A percentile compares a stretch with the other conserved stretches of the same genome.
phyloP scores from a whole-genome alignment of 108 stramenopile species.

The Chaetoceros muelleri region DNA sequence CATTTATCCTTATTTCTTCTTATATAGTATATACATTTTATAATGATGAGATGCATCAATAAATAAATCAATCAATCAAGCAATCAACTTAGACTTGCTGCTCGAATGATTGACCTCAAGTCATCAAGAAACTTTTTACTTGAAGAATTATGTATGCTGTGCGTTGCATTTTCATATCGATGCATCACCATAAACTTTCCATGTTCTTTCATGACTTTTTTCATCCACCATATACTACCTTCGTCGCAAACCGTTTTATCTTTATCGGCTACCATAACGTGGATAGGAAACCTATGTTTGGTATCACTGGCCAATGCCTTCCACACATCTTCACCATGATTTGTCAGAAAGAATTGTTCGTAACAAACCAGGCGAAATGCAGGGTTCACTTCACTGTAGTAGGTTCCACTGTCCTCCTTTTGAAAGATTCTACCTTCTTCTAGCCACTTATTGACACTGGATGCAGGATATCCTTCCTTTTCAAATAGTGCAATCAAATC shows the following conservation, averaged over 20 bases:
- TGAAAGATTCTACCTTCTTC: slow-evolving; percentile 18
- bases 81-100: neutral
- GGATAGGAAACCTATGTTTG: slow-evolving; percentile 7
- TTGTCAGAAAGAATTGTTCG: slow-evolving; percentile 12
- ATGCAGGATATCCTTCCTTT: slow-evolving; percentile 18
- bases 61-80: no score
- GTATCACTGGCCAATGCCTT: slow-evolving; percentile 4
- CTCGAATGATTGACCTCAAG: slow-evolving; percentile 2
- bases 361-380: slow-evolving; percentile 27
- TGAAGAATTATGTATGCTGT: slow-evolving; percentile 23
- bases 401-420: neutral
- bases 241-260: slow-evolving; percentile 19
- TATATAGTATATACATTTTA: no score
- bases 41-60: no score
- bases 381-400: slow-evolving; percentile 30
- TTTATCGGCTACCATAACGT: slow-evolving; percentile 14
- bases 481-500: slow-evolving; percentile 1
- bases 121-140: slow-evolving; percentile 6
- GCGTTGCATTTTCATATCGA: slow-evolving; percentile 7
- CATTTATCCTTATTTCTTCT: no score
- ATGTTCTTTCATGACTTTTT: slow-evolving; percentile 8
- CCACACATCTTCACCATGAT: slow-evolving; percentile 15
- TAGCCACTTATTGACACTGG: slow-evolving; percentile 20
- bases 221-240: slow-evolving; percentile 18
- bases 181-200: slow-evolving; percentile 3